Evolutionary conservation across 2,329 filamentous ascomycete species (phyloP).

Genomic region (Xylariaceae sp.): DNA sequence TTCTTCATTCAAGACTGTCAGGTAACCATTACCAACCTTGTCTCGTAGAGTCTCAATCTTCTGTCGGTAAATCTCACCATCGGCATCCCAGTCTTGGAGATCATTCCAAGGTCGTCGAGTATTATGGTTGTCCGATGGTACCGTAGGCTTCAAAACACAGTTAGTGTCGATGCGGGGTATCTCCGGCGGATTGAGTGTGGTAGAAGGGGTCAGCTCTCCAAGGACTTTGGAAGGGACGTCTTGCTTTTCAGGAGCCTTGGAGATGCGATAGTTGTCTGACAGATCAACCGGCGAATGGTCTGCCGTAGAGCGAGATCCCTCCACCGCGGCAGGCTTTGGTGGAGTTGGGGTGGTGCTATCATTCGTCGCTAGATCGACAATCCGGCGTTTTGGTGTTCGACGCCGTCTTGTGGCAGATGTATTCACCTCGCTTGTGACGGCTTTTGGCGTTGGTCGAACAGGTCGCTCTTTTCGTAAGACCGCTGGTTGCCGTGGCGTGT

Average conservation of each 20-base stretch:
- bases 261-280: slow-evolving; percentile 43
- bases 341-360: slow-evolving; percentile 31
- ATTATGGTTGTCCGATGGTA: slow-evolving; percentile 31
- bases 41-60: slow-evolving; percentile 83
- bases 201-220: slow-evolving; percentile 33
- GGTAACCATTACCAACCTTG: slow-evolving; percentile 82
- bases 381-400: slow-evolving; percentile 57
- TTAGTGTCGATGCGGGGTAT: slow-evolving; percentile 39
- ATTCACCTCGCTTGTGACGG: slow-evolving; percentile 55
- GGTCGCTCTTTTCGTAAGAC: slow-evolving; percentile 57
- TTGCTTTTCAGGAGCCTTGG: slow-evolving; percentile 37
- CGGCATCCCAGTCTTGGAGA: slow-evolving; percentile 58
- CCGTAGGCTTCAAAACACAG: slow-evolving; percentile 32
- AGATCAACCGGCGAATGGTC: slow-evolving; percentile 15
- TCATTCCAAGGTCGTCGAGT: slow-evolving; percentile 36
- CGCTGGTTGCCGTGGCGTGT: slow-evolving; percentile 44
- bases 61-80: slow-evolving; percentile 76
- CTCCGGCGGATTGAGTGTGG: slow-evolving; percentile 26
- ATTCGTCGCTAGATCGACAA: slow-evolving; percentile 59
- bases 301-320: slow-evolving; percentile 19
- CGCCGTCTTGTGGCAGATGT: slow-evolving; percentile 57
- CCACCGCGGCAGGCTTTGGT: slow-evolving; percentile 23
- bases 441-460: slow-evolving; percentile 42
- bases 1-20: slow-evolving; percentile 81
- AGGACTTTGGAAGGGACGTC: slow-evolving; percentile 27